A percentile compares a stretch with the other conserved stretches of the same genome.
phyloP scores from a whole-genome alignment of 306 rosid genomes.

The Quercus rubra region DNA sequence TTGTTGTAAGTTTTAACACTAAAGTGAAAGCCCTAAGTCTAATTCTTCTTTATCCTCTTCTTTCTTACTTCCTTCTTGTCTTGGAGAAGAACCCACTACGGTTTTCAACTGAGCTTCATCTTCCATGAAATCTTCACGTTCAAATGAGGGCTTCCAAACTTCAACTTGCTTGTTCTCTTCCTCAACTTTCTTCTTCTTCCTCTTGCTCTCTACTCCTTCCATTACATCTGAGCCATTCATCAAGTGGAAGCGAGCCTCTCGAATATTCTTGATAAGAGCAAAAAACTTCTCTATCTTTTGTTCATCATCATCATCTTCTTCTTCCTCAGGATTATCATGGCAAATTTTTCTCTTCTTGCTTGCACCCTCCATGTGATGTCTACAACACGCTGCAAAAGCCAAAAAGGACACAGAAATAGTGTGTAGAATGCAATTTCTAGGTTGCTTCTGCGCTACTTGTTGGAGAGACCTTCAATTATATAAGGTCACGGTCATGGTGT shows the following conservation, averaged over 20 bases:
- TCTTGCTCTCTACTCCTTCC: neutral
- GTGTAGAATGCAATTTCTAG: slow-evolving; percentile 24
- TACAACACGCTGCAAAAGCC: neutral
- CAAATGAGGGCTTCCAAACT: slow-evolving; percentile 55
- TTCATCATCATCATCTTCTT: slow-evolving; percentile 28
- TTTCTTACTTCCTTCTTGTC: neutral
- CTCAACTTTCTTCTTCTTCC: neutral
- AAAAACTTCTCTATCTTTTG: slow-evolving; percentile 44
- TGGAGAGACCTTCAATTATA: neutral
- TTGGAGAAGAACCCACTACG: neutral
- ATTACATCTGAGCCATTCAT: neutral
- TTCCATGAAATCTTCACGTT: slow-evolving; percentile 44
- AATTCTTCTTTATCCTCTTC: slow-evolving; percentile 15
- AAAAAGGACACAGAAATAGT: too few species aligned
- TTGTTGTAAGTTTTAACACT: neutral
- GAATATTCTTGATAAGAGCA: slow-evolving; percentile 46
- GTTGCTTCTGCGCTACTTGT: slow-evolving; percentile 26
- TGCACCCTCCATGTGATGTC: slow-evolving; percentile 21
- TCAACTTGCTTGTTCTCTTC: slow-evolving; percentile 9
- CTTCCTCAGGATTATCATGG: slow-evolving; percentile 2
- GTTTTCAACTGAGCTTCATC: slow-evolving; percentile 4
- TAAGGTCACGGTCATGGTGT: slow-evolving; percentile 1
- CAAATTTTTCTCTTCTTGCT: slow-evolving; percentile 44
- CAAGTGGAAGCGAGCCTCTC: slow-evolving; percentile 47
- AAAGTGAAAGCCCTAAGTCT: slow-evolving; percentile 47